phyloP scores from a whole-genome alignment of 805 yeast species.

The Soucietia sequanensis region DNA sequence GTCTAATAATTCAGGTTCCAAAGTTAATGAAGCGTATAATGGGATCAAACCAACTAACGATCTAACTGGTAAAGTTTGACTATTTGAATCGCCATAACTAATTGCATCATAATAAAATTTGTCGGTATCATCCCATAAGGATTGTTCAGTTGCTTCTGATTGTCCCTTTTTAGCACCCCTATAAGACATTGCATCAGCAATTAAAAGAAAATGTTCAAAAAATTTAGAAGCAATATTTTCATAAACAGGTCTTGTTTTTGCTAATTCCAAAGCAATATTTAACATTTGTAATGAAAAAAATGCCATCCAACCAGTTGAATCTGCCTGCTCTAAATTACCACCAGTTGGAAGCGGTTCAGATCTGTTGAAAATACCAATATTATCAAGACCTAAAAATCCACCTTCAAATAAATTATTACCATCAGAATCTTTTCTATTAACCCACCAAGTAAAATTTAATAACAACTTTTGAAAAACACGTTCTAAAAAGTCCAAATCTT shows the following conservation, averaged over 20 bases:
- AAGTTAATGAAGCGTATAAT: conserved; percentile 80
- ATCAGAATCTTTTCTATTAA: conserved; percentile 79
- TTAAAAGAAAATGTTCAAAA: conserved; percentile 86
- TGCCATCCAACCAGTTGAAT: conserved; percentile 98
- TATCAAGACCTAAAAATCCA: conserved; percentile 89
- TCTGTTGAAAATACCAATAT: conserved; percentile 88
- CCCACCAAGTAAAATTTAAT: conserved; percentile 97
- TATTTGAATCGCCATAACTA: conserved; percentile 67
- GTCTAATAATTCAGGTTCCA: conserved; percentile 79
- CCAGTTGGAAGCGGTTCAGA: conserved; percentile 94
- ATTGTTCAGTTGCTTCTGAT: conserved; percentile 47
- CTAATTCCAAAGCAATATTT: conserved; percentile 86
- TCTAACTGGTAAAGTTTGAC: conserved; percentile 75
- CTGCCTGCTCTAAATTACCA: conserved; percentile 88
- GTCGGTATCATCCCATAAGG: conserved; percentile 88
- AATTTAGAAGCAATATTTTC: conserved; percentile 93
- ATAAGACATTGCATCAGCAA: conserved; percentile 92
- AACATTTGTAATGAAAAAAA: conserved; percentile 88
- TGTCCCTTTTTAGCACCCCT: conserved; percentile 41
- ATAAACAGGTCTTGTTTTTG: conserved; percentile 80
- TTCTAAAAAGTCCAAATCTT: conserved; percentile 81
- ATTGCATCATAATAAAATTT: conserved; percentile 90
- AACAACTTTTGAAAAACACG: conserved; percentile 89
- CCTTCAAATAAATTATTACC: conserved; percentile 93
- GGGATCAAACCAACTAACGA: conserved; percentile 93